Conservation (phyloP, 2,329 filamentous ascomycete species). For the Pyrenochaeta sp. region DNA sequence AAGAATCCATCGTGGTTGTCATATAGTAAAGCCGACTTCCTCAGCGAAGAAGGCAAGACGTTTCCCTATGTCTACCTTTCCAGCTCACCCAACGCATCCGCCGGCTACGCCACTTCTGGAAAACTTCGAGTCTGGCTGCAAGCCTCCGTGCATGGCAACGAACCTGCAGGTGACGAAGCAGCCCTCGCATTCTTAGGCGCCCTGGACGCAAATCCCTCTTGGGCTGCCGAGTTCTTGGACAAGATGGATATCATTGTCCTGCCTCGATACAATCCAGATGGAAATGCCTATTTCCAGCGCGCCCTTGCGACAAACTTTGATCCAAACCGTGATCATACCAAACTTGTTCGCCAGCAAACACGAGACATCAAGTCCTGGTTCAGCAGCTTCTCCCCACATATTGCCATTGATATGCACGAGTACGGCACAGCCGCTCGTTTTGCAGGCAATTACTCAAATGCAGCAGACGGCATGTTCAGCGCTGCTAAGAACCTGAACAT, state of each 20-base stretch:
- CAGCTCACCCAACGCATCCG: conserved; percentile 16
- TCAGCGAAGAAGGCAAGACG: conserved; percentile 44
- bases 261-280: conserved; percentile 50
- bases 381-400: conserved; percentile 41
- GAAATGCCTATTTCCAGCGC: conserved; percentile 49
- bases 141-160: conserved; percentile 48
- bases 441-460: conserved; percentile 41
- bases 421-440: conserved; percentile 39
- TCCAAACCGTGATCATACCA: conserved; percentile 49
- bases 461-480: conserved; percentile 46
- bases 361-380: conserved; percentile 46
- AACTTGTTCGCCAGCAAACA: conserved; percentile 46
- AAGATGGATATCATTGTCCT: conserved; percentile 46
- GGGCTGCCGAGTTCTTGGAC: conserved; percentile 41
- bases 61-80: conserved; percentile 45
- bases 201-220: conserved; percentile 42
- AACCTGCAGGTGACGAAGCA: conserved; percentile 49
- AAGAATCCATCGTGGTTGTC: conserved; percentile 45
- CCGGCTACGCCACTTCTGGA: conserved; percentile 6
- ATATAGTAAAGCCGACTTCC: conserved; percentile 35
- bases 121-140: conserved; percentile 51
- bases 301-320: conserved; percentile 48
- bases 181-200: conserved; percentile 47
- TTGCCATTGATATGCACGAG: conserved; percentile 50
- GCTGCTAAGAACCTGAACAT: conserved; percentile 51